A percentile compares a stretch with the other conserved stretches of the same genome.
Conservation (phyloP, 805 yeast genomes). For the Lachancea mirantina region DNA sequence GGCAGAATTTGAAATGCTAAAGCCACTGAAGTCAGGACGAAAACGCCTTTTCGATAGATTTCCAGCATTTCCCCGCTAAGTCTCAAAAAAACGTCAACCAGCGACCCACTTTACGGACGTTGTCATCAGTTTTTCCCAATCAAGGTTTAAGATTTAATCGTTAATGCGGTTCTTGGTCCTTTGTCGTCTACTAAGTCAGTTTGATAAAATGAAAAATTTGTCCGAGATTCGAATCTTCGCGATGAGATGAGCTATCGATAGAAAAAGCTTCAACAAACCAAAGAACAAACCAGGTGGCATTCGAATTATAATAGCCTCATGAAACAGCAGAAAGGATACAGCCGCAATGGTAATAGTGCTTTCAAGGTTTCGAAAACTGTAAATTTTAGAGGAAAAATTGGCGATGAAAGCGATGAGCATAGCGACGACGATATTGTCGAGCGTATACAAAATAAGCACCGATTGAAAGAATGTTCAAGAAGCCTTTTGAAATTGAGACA, state of each 20-base stretch:
- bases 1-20: conserved; percentile 54
- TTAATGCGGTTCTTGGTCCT: too few species aligned
- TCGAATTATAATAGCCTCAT: neutral
- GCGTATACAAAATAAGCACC: too few species aligned
- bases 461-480: conserved; percentile 34
- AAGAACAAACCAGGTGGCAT: neutral
- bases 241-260: conserved; percentile 3
- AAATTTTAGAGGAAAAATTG: conserved; percentile 33
- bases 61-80: too few species aligned
- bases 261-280: neutral
- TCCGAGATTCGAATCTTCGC: conserved; percentile 1
- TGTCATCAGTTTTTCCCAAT: too few species aligned
- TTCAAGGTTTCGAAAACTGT: conserved; percentile 26
- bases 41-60: too few species aligned
- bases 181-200: too few species aligned
- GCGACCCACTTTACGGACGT: too few species aligned
- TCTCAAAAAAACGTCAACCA: too few species aligned
- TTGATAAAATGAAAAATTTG: neutral
- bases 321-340: conserved; percentile 3
- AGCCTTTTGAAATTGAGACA: conserved; percentile 46
- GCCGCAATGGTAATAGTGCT: conserved; percentile 5
- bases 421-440: conserved; percentile 12
- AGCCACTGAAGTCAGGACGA: conserved; percentile 39
- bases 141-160: too few species aligned
- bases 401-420: conserved; percentile 15